Evolutionary conservation across 1,284 basidiomycete genomes (phyloP), one percentile per base, ranked within the genome.

Genomic region (Ceratobasidium sp.): DNA sequence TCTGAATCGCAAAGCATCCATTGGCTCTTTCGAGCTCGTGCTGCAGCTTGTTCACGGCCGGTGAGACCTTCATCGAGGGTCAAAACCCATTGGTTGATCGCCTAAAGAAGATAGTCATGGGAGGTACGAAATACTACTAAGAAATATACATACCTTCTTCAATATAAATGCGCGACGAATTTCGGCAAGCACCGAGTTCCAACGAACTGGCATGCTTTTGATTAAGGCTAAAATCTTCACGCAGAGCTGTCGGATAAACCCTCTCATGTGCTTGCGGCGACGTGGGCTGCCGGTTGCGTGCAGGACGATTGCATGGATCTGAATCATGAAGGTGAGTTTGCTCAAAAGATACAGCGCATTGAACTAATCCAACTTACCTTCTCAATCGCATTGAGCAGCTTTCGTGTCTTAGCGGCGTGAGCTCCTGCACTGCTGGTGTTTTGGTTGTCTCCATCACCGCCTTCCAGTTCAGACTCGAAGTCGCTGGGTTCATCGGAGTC

Each of bases 151-250:
- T 55, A 69, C 67, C 5, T 3, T 18, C 41, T 55, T 69, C 8
- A 69, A 33, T 2, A 57, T 6, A 12, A 30, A 4, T 14, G 67
- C 67, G 41, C 67, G 52, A 7, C 67, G 67, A 1, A 69, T 69
- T 38, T 69, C 67, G 1, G 67, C 67, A 69, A 69, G 67, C 14
- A 69, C 52, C 2, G 67, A 55, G 50, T 69, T 69, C 67, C 67
- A 69, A 14, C 50, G 52, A 8, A 57, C 30, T 14, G 18, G n/a
- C 35, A 69, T 52, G n/a, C 67, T 69, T 57, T 55, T 57, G n/a
- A 69, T 69, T 1, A 69, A 7, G 6, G 50, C 67, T 8, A 23
- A 35, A 30, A 69, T 3, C 30, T 33, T n/a, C 14, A 3, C 4
- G 18, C 67, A 44, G 6, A 52, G 33, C 18, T 18, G 8, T 14